These are phyloP conservation scores for Aspergillus chevalieri DNA, from an alignment of 2,329 filamentous ascomycete species.

Conservation along the genomic window DNA sequence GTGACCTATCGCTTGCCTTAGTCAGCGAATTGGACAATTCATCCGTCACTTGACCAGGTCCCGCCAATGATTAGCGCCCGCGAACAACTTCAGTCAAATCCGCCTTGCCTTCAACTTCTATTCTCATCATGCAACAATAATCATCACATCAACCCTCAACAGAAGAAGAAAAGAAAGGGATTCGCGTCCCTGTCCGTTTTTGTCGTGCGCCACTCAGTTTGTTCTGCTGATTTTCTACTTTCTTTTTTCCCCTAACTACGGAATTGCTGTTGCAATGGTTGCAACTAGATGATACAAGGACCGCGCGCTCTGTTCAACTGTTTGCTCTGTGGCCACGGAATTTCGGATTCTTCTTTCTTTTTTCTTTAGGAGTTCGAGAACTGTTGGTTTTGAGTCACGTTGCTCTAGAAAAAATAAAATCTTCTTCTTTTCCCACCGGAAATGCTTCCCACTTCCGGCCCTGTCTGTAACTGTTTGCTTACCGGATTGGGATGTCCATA, in stretches of 20 bases:
- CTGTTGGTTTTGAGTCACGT: neutral
- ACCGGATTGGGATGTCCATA: neutral
- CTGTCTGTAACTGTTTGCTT: neutral
- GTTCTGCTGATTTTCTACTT: neutral
- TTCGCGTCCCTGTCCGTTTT: neutral
- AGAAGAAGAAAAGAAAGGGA: no score
- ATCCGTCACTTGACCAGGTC: neutral
- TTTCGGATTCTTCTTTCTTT: neutral
- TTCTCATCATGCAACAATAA: neutral
- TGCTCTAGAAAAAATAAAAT: neutral
- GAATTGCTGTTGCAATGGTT: neutral
- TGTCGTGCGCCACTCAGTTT: neutral
- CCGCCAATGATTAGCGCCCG: neutral
- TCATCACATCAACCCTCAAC: neutral
- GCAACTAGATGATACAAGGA: neutral
- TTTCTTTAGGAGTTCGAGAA: neutral
- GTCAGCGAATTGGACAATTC: neutral
- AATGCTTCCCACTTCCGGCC: neutral
- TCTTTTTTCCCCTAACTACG: neutral
- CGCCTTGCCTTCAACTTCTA: neutral
- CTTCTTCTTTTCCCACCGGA: neutral
- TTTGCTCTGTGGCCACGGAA: neutral
- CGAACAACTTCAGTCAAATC: neutral
- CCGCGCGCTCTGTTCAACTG: neutral
- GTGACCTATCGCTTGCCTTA: neutral